Conservation (phyloP, 1,284 basidiomycete species). For the Pisolithus thermaeus region DNA sequence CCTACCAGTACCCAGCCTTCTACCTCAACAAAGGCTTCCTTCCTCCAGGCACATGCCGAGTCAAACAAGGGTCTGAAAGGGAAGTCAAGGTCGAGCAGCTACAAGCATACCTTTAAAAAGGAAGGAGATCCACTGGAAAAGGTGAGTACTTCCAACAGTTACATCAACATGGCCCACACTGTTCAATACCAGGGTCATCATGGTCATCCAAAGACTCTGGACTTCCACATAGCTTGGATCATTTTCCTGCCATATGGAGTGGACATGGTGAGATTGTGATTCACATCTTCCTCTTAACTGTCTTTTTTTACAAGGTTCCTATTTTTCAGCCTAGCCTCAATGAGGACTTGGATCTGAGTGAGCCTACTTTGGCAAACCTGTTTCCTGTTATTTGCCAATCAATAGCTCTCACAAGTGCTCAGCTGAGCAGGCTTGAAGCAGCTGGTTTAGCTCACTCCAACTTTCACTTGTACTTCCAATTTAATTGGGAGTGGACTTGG, state of each 20-base stretch:
- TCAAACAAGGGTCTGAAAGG: background rate
- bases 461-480: background rate
- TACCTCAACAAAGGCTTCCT: background rate
- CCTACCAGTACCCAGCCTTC: background rate
- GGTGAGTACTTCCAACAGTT: background rate
- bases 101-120: background rate
- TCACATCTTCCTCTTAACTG: background rate
- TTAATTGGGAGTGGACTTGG: background rate
- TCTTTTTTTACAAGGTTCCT: background rate
- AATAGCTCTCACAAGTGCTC: background rate
- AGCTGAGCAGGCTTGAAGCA: slow-evolving; percentile 2
- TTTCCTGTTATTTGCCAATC: background rate
- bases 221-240: background rate
- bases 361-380: background rate
- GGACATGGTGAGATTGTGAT: background rate
- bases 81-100: background rate
- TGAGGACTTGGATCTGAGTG: background rate
- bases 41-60: background rate
- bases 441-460: background rate
- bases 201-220: background rate
- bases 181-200: background rate
- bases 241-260: background rate
- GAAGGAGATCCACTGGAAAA: background rate
- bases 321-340: background rate
- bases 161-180: background rate